Evolutionary conservation across 805 yeast genomes (phyloP), one percentile per base, ranked within the genome.

Genomic region (Kodamaea nitidulidarum): DNA sequence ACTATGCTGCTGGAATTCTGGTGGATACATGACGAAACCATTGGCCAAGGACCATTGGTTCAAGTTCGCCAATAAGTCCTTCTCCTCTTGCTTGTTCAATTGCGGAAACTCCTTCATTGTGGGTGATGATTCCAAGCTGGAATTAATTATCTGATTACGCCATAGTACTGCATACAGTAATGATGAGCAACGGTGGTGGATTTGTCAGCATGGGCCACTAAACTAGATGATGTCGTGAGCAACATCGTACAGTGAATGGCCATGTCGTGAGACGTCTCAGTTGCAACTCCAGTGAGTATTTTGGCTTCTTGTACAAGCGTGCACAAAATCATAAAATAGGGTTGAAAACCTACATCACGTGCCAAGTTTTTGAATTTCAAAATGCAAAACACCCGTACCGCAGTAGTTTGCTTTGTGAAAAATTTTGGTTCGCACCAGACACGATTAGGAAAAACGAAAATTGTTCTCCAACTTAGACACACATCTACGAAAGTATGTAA

Each of bases 21-120:
- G 79, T 1, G 88, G 88, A 51, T 85, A 82, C 80, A 90, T 81
- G n/a, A 80, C 73, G 32, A 90, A 67, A 2, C 97, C 96, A 61
- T 87, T 78, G 35, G 83, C 73, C 36, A 90, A 62, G 4, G 84
- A 70, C 86, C 93, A 88, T 47, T 88, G 95, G 36, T 74, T 71
- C 22, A 83, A 52, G 34, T 71, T 70, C 38, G 71, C 71, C 35
- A 70, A 54, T 47, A 78, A 50, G 15, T 55, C 55, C 4, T 44
- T 36, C 39, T 57, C 55, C 36, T 66, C 60, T 9, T 46, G 45
- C 6, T 45, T 43, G 18, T 50, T 32, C 39, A 69, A 56, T 32
- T 46, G 40, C 4, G 74, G 74, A 39, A 67, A 65, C n/a, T 46
- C 43, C 41, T 63, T 66, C 32, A 36, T 18, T 27, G 12, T 35